These are phyloP conservation scores for Tillandsia leiboldiana DNA, from an alignment of 176 grass and related monocot species.

Conservation along the genomic window DNA sequence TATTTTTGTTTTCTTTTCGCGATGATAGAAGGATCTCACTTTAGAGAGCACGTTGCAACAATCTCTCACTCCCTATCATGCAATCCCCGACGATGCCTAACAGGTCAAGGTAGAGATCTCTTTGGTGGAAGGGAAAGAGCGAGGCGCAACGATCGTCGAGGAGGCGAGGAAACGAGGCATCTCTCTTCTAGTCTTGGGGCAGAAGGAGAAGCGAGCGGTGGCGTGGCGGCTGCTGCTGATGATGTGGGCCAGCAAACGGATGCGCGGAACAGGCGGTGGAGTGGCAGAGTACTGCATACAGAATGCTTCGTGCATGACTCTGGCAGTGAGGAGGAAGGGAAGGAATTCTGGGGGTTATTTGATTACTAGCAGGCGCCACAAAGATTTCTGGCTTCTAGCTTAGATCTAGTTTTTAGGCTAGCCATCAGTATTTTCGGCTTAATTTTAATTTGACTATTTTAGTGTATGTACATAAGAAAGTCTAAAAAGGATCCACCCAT, in stretches of 20 bases:
- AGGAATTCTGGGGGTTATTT: slow-evolving; percentile 56
- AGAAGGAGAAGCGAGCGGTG: slow-evolving; percentile 21
- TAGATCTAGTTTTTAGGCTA: background rate
- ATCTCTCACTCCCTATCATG: too few relatives aligned
- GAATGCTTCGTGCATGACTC: slow-evolving; percentile 59
- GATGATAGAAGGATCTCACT: too few relatives aligned
- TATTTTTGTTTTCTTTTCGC: too few relatives aligned
- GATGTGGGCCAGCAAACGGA: slow-evolving; percentile 16
- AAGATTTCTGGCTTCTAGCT: slow-evolving; percentile 23
- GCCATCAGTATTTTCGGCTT: too few relatives aligned
- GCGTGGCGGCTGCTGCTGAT: slow-evolving; percentile 19
- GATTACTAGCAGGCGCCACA: slow-evolving; percentile 47
- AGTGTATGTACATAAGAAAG: too few relatives aligned
- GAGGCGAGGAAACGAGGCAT: slow-evolving; percentile 40
- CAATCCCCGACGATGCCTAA: background rate
- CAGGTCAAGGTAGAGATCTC: slow-evolving; percentile 47
- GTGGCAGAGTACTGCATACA: slow-evolving; percentile 61
- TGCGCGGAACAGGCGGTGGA: slow-evolving; percentile 1
- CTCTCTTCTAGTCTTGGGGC: slow-evolving; percentile 58
- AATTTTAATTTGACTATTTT: too few relatives aligned
- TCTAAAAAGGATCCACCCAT: too few relatives aligned
- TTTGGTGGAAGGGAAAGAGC: slow-evolving; percentile 41
- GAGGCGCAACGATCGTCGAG: slow-evolving; percentile 50
- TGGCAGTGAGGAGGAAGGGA: slow-evolving; percentile 36
- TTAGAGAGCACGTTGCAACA: too few relatives aligned